Percentiles rank a stretch among this genome's conserved stretches.
These are phyloP conservation scores for Erysimum cheiri DNA, from an alignment of 441 rosid genomes.

Conservation along the genomic window DNA sequence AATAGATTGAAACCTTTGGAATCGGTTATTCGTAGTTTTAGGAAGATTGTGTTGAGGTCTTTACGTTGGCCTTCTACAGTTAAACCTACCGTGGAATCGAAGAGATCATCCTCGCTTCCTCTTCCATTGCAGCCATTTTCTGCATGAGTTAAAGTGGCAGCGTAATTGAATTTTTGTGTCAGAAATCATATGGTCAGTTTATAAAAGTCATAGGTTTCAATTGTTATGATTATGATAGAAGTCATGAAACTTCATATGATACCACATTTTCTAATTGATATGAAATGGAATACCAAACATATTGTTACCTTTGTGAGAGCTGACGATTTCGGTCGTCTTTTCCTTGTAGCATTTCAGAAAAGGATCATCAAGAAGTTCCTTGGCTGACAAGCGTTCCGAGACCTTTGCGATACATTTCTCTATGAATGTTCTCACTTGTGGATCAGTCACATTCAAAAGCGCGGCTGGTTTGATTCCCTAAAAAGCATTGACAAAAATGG, in stretches of 20 bases:
- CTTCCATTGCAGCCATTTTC: conserved; percentile 48
- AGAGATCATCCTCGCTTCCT: conserved; percentile 40
- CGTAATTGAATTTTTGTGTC: too few species aligned
- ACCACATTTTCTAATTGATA: neutral
- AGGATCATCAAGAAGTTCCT: conserved; percentile 85
- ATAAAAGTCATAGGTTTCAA: too few species aligned
- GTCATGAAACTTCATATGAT: too few species aligned
- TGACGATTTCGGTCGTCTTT: conserved; percentile 47
- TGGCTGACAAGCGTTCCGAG: conserved; percentile 73
- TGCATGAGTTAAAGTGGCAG: conserved; percentile 42
- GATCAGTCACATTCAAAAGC: conserved; percentile 74
- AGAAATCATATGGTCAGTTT: too few species aligned
- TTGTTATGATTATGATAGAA: too few species aligned
- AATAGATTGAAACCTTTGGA: conserved; percentile 60
- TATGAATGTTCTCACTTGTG: conserved; percentile 68
- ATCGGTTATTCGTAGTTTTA: conserved; percentile 82
- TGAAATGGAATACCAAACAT: neutral
- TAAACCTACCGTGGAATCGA: conserved; percentile 60
- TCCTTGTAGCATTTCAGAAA: conserved; percentile 72
- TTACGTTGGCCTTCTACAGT: conserved; percentile 82
- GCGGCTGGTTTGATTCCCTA: conserved; percentile 95
- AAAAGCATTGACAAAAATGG: neutral
- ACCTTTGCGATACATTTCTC: conserved; percentile 88
- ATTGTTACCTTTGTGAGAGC: conserved; percentile 33
- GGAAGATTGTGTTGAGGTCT: conserved; percentile 73